Evolutionary conservation across 2,329 filamentous ascomycete genomes (phyloP), one percentile per base, ranked within the genome.

Genomic region (Orbilia brochopaga): DNA sequence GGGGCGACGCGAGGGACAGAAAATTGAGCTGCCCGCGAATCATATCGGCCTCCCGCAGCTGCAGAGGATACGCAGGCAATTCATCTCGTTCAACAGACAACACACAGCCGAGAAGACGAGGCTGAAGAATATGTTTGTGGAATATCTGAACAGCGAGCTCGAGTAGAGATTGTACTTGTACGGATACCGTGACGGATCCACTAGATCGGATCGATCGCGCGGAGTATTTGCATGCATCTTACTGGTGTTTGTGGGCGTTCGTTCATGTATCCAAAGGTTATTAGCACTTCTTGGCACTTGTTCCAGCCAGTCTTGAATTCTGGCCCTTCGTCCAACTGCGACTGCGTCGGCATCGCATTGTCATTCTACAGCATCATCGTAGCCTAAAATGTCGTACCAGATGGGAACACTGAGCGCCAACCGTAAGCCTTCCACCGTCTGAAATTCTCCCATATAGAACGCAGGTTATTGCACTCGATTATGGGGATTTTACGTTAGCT

Each of bases 61-160:
- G 75, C 91, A 95, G 80, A 84, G 91, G 74, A 81, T 92, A 75
- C 83, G 91, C 69, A 84, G 91, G 76, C 90, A 91, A 54, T 95
- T 90, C 80, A 87, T 93, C 75, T 85, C 83, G 3, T 79, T 95
- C 78, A 92, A 92, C 75, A 83, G 91, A 81, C 77, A 89, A 83
- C 77, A 92, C 85, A 69, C 86, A 82, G 52, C 80, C 83, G 63
- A 85, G 4, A 83, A 82, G 1, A 81, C 81, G 27, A 83, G 85
- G 75, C 82, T 89, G 75, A 82, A 83, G 72, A 85, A 86, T 77
- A 85, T 83, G 35, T 90, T 90, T 78, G 86, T 88, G 32, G 83
- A 83, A 21, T 89, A 88, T 79, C 79, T 90, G 52, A 89, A 89
- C 75, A 85, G 87, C 42, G 73, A 75, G 42, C 54, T 74, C 32